Evolutionary conservation across 78 protist genomes (phyloP).

Genomic region (slime mould (Dictyostelium discoideum)): DNA sequence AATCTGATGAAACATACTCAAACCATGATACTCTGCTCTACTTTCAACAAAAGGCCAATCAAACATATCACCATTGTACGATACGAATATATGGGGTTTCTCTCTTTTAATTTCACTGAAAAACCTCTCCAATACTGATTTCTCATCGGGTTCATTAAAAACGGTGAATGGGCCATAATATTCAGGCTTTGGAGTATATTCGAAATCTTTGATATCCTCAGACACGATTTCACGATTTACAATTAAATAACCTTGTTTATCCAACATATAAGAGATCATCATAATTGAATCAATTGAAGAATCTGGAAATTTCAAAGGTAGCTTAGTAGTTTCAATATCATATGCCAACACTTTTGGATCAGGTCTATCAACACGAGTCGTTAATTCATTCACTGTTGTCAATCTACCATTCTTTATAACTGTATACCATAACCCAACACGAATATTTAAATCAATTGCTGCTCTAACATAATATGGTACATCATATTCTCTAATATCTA

Average conservation of each 20-base stretch:
- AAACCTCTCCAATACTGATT: slow-evolving; percentile 75
- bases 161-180: slow-evolving; percentile 94
- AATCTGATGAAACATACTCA: slow-evolving; percentile 85
- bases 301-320: slow-evolving; percentile 98
- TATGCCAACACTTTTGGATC: slow-evolving; percentile 96
- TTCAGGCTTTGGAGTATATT: slow-evolving; percentile 97
- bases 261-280: slow-evolving; percentile 99
- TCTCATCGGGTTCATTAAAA: slow-evolving; percentile 90
- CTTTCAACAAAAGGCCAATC: slow-evolving; percentile 99
- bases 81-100: slow-evolving; percentile 94
- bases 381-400: background rate
- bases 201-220: slow-evolving; percentile 96
- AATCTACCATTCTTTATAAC: background rate
- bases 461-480: slow-evolving; percentile 97
- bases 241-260: slow-evolving; percentile 95
- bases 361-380: slow-evolving; percentile 84
- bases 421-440: slow-evolving; percentile 88
- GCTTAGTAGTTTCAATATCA: slow-evolving; percentile 99
- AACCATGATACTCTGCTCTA: slow-evolving; percentile 85
- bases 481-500: slow-evolving; percentile 97
- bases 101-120: slow-evolving; percentile 87
- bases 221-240: slow-evolving; percentile 96
- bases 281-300: slow-evolving; percentile 89
- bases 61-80: slow-evolving; percentile 99
- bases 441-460: slow-evolving; percentile 92